Conservation (phyloP, 164 flowering plant genomes). For the Chimonanthus praecox region DNA sequence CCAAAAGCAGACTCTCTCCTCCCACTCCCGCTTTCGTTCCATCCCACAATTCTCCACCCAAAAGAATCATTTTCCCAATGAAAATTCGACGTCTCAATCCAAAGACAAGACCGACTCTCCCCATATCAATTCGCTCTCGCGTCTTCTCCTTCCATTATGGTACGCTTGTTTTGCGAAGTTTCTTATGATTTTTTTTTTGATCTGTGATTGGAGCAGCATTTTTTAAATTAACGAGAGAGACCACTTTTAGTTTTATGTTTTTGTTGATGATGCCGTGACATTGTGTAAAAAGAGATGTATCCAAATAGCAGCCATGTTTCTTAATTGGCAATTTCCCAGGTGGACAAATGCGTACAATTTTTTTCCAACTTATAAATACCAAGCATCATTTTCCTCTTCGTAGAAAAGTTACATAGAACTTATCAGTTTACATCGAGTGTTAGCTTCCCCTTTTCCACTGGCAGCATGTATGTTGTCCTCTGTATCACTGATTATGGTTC, state of each 20-base stretch:
- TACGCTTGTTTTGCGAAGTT: not conserved
- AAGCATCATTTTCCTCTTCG: no score
- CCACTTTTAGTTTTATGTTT: not conserved
- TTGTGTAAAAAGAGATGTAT: not conserved
- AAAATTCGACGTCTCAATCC: not conserved
- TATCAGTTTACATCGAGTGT: no score
- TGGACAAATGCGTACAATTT: not conserved
- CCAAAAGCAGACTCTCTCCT: not conserved
- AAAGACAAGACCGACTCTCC: not conserved
- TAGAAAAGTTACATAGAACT: no score
- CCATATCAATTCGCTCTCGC: not conserved
- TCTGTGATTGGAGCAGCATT: not conserved
- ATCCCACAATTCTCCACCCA: constrained; percentile 4
- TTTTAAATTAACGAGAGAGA: not conserved
- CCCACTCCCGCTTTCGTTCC: not conserved
- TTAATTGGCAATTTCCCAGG: not conserved
- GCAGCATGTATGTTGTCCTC: no score
- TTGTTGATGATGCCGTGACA: not conserved
- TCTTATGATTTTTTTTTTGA: no score
- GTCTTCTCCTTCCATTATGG: constrained; percentile 3
- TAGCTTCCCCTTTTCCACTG: no score
- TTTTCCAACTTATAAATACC: no score
- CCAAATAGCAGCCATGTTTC: not conserved
- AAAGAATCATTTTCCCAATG: not conserved
- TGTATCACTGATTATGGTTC: no score